Conservation (phyloP, 768 basidiomycete species). For the Inosperma sp. region DNA sequence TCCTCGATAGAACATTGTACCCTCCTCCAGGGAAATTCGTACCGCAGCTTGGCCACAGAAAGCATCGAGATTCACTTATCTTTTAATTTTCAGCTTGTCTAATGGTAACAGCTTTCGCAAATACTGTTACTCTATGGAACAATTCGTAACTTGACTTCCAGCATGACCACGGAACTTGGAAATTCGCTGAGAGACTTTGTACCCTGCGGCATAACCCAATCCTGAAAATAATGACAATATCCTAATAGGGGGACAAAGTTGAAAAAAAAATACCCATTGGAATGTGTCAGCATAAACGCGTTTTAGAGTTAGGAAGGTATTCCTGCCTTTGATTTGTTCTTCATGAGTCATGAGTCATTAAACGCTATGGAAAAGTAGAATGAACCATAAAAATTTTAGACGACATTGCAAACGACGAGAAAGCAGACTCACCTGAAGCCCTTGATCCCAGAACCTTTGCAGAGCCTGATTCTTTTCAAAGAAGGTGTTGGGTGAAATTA, state of each 20-base stretch:
- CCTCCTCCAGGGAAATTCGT: conserved; percentile 89
- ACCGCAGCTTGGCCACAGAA: conserved; percentile 92
- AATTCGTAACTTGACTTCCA: conserved; percentile 76
- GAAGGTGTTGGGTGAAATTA: no score
- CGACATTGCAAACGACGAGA: background rate
- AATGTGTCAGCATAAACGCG: background rate
- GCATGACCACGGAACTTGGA: conserved; percentile 99
- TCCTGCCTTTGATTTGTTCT: conserved; percentile 81
- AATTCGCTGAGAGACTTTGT: conserved; percentile 90
- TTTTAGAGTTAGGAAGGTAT: background rate
- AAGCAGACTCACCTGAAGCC: conserved; percentile 60
- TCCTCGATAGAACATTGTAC: conserved; percentile 87
- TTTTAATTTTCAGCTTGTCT: conserved; percentile 97
- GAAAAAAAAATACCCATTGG: conserved; percentile 53
- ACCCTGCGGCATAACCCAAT: conserved; percentile 96
- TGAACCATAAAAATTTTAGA: conserved; percentile 2
- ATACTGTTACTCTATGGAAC: background rate
- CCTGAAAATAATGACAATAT: conserved; percentile 95
- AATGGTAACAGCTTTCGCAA: conserved; percentile 83
- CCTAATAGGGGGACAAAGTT: conserved; percentile 57
- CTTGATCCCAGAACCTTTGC: conserved; percentile 92
- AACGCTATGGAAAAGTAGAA: conserved; percentile 85
- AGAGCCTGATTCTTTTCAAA: conserved; percentile 81
- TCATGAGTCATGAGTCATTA: no score
- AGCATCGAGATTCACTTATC: conserved; percentile 97